Evolutionary conservation across 129 eudicot genomes (phyloP).

Genomic region (Pittosporum tobira): DNA sequence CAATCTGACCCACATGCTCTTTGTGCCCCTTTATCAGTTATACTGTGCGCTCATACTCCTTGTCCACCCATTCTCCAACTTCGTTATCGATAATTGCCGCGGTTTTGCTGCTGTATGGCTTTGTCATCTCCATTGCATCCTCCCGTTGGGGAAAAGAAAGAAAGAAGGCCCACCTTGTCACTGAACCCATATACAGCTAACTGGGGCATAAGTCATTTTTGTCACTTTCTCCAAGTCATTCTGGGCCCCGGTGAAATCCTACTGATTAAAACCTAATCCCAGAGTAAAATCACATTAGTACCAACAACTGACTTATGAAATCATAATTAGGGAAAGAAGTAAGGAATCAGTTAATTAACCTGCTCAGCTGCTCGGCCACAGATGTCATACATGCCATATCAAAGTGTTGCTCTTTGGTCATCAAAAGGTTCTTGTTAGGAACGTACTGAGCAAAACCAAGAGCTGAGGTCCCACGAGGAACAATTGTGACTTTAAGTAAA

Average conservation of each 20-base stretch:
- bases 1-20: constrained; percentile 60
- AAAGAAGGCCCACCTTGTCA: constrained; percentile 73
- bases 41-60: constrained; percentile 49
- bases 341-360: constrained; percentile 26
- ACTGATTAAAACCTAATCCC: constrained; percentile 54
- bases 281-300: not conserved
- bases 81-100: constrained; percentile 64
- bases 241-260: constrained; percentile 83
- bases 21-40: constrained; percentile 56
- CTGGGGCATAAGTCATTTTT: constrained; percentile 81
- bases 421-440: constrained; percentile 65
- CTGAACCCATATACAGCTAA: constrained; percentile 79
- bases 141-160: constrained; percentile 37
- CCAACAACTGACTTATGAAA: no score
- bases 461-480: constrained; percentile 89
- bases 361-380: constrained; percentile 87
- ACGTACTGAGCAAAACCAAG: constrained; percentile 89
- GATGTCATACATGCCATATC: constrained; percentile 89
- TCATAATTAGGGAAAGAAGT: not conserved
- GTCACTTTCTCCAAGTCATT: constrained; percentile 82
- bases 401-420: constrained; percentile 89
- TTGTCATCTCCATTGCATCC: constrained; percentile 43
- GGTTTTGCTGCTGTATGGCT: constrained; percentile 82
- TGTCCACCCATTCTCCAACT: constrained; percentile 68
- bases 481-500: constrained; percentile 71